Percentiles rank a stretch among this genome's conserved stretches.
Evolutionary conservation across 2,329 filamentous ascomycete genomes (phyloP).

Genomic region (Clarireedia paspali): DNA sequence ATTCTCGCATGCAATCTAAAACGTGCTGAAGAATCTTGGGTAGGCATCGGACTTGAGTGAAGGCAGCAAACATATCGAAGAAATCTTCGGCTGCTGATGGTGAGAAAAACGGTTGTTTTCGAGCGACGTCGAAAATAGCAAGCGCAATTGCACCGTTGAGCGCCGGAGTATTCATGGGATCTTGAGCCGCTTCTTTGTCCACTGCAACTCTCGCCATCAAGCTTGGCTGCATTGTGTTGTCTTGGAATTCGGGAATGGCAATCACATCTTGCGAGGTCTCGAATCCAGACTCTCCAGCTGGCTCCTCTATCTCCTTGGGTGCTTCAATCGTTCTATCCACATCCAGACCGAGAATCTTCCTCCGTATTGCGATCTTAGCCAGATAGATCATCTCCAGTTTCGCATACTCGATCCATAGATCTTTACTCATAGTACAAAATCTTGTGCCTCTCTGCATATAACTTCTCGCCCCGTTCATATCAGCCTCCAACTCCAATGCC

Average conservation of each 20-base stretch:
- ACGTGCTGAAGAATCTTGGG: conserved; percentile 66
- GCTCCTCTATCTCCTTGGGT: conserved; percentile 39
- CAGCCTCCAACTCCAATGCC: conserved; percentile 68
- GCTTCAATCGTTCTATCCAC: conserved; percentile 35
- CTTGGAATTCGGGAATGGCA: conserved; percentile 46
- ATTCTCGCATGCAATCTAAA: conserved; percentile 52
- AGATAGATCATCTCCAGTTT: conserved; percentile 91
- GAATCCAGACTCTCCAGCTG: conserved; percentile 32
- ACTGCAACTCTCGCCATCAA: conserved; percentile 47
- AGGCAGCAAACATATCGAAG: conserved; percentile 70
- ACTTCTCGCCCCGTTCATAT: conserved; percentile 77
- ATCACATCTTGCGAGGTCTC: conserved; percentile 40
- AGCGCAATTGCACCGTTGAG: conserved; percentile 89
- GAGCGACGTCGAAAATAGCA: conserved; percentile 82
- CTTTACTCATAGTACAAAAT: conserved; percentile 71
- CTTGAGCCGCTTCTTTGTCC: conserved; percentile 31
- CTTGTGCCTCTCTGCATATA: conserved; percentile 85
- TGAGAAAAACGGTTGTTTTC: conserved; percentile 67
- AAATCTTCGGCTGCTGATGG: conserved; percentile 63
- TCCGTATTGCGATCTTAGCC: conserved; percentile 68
- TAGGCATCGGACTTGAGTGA: conserved; percentile 58
- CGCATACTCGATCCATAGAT: conserved; percentile 84
- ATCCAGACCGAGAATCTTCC: conserved; percentile 58
- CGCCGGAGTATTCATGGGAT: conserved; percentile 58
- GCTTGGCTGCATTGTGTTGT: conserved; percentile 37